Percentiles rank a stretch among this genome's conserved stretches.
Evolutionary conservation across 371 early-diverging fungal genomes (phyloP).

Genomic region (Cokeromyces recurvatus): DNA sequence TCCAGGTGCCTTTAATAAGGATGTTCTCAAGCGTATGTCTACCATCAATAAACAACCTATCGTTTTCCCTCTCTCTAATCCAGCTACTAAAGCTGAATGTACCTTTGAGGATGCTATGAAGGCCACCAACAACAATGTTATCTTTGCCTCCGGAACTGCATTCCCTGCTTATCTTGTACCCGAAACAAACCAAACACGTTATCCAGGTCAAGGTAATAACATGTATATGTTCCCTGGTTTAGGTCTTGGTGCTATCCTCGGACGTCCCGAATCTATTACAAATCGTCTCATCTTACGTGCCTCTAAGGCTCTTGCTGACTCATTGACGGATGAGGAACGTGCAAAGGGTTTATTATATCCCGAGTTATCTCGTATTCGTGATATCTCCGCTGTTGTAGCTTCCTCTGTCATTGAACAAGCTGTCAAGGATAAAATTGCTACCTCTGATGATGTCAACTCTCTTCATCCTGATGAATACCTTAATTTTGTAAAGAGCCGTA

Average conservation of each 20-base stretch:
- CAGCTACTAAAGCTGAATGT: slow-evolving; percentile 86
- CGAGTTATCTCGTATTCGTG: slow-evolving; percentile 74
- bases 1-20: slow-evolving; percentile 64
- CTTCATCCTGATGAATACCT: neutral
- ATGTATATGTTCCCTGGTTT: slow-evolving; percentile 90
- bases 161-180: slow-evolving; percentile 77
- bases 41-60: slow-evolving; percentile 77
- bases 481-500: neutral
- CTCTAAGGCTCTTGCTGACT: slow-evolving; percentile 73
- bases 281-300: slow-evolving; percentile 75
- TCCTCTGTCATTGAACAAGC: slow-evolving; percentile 33
- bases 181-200: slow-evolving; percentile 44
- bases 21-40: slow-evolving; percentile 63
- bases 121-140: slow-evolving; percentile 73
- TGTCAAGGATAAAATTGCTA: slow-evolving; percentile 58
- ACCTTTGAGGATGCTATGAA: slow-evolving; percentile 86
- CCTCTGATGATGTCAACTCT: slow-evolving; percentile 37
- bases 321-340: slow-evolving; percentile 64
- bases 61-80: slow-evolving; percentile 93
- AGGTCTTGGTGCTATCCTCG: slow-evolving; percentile 76
- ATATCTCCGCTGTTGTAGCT: slow-evolving; percentile 68
- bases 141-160: slow-evolving; percentile 95
- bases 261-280: slow-evolving; percentile 60
- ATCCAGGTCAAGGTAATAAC: slow-evolving; percentile 91
- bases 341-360: slow-evolving; percentile 73